Base-by-base conservation (phyloP, 2,329 filamentous ascomycete genomes). In the Gaeumannomyces sp. region DNA sequence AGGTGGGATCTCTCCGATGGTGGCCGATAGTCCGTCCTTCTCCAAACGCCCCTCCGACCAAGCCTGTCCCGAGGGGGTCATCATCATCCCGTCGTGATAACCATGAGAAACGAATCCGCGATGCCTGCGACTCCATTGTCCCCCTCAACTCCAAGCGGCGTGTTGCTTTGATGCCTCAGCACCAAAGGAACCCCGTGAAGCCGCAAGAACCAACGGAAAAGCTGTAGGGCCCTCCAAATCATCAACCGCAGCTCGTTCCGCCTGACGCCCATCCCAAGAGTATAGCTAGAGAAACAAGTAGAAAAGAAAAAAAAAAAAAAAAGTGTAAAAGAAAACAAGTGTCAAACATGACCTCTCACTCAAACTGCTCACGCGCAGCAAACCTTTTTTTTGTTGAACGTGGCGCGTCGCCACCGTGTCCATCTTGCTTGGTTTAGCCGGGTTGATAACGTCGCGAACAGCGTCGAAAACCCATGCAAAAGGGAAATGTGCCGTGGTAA, bases 81-180 rank as follows among this genome's bases (percentile, higher is more conserved):
- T 53, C 45, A 33, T 60, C 59, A 60, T 60, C 59, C 59, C 29
- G 59, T 60, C 59, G 19, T 60, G 59, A 38, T 35, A 60, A 35
- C 59, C 59, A 35, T 60, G 11, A n/a, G n/a, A 27, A 53, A 53
- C 10, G 45, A 53, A 53, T n/a, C 8, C 59, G 27, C 59, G 29
- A 31, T 35, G 11, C 22, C 29, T 35, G 29, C 29, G 29, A 29
- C 27, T 25, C 14, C 59, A 60, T 35, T 29, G 22, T 25, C 59
- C 59, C 19, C 45, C 45, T 53, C 45, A 53, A 53, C 45, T 53
- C 45, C 45, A 53, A 53, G 45, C 45, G 22, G 45, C 25, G 45
- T 53, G 7, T 25, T 25, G 19, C 45, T 31, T 35, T 60, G 29
- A 29, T 33, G 10, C 28, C 11, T 33, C 5, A 19, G 35, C 59